Evolutionary conservation across 78 protist species (phyloP).

Genomic region (Corallochytrium limacisporum): DNA sequence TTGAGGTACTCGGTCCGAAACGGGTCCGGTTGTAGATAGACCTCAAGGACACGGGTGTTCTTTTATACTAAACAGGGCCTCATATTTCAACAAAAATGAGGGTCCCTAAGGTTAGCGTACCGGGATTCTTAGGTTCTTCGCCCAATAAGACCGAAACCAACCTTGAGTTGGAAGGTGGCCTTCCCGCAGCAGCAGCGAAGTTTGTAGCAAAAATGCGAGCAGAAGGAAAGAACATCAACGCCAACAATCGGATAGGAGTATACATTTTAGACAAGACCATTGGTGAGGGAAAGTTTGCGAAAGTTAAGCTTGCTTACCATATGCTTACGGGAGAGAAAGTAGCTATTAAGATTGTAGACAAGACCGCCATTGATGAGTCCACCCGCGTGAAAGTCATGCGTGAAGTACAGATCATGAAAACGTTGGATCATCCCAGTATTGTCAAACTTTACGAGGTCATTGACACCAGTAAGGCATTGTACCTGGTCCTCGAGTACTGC

Average conservation of each 20-base stretch:
- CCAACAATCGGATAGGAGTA: background rate
- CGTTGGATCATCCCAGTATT: conserved; percentile 19
- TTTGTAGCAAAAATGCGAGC: too few species aligned
- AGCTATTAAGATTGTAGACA: background rate
- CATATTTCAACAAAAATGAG: too few species aligned
- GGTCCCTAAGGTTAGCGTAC: too few species aligned
- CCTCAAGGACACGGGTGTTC: too few species aligned
- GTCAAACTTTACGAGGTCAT: conserved; percentile 32
- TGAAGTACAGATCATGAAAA: conserved; percentile 20
- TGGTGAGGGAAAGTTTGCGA: conserved; percentile 20
- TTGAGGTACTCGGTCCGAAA: too few species aligned
- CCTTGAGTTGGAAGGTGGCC: too few species aligned
- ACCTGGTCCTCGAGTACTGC: conserved; percentile 30
- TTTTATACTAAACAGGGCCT: too few species aligned
- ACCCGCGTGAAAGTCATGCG: conserved; percentile 31
- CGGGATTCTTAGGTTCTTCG: too few species aligned
- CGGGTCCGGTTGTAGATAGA: too few species aligned
- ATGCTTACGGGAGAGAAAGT: conserved; percentile 22
- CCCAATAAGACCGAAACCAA: too few species aligned
- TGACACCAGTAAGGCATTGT: conserved; percentile 1
- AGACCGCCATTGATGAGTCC: background rate
- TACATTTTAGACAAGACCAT: background rate
- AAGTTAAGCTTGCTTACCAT: conserved; percentile 23
- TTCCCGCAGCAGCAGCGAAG: too few species aligned
- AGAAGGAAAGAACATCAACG: background rate